Conservation (phyloP, 257 asterid genomes). For the Perilla frutescens region DNA sequence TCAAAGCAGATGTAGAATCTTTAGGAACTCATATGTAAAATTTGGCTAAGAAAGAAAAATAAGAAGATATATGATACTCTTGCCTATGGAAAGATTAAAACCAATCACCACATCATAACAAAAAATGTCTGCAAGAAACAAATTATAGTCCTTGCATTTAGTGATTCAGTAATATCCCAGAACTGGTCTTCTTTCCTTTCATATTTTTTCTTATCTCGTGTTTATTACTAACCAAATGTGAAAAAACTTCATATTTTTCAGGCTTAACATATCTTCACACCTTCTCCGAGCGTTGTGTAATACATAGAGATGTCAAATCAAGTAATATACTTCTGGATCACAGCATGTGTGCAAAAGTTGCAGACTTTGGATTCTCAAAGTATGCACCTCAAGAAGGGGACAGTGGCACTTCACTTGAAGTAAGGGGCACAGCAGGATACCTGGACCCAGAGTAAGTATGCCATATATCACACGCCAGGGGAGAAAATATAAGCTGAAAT, state of each 20-base stretch:
- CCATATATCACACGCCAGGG: slow-evolving; percentile 18
- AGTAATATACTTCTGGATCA: slow-evolving; percentile 91
- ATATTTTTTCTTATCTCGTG: background rate
- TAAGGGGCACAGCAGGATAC: slow-evolving; percentile 87
- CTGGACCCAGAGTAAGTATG: slow-evolving; percentile 83
- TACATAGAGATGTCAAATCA: slow-evolving; percentile 93
- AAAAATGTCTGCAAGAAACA: background rate
- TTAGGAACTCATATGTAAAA: background rate
- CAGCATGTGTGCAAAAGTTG: slow-evolving; percentile 91
- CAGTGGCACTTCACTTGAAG: slow-evolving; percentile 81
- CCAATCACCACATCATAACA: background rate
- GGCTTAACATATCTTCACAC: slow-evolving; percentile 86
- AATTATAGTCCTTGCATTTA: slow-evolving; percentile 9
- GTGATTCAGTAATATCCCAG: slow-evolving; percentile 5
- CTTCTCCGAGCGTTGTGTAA: slow-evolving; percentile 75
- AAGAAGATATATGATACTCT: background rate
- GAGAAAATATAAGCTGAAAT: background rate
- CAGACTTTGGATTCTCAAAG: slow-evolving; percentile 86
- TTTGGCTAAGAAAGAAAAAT: background rate
- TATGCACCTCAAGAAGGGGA: slow-evolving; percentile 96
- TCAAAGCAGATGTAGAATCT: no score
- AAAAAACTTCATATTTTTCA: slow-evolving; percentile 38
- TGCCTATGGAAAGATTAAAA: slow-evolving; percentile 6
- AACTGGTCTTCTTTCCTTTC: slow-evolving; percentile 7
- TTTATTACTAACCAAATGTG: background rate